These are phyloP conservation scores for Diaporthe sp. DNA, from an alignment of 2,329 filamentous ascomycete species.

Conservation along the genomic window DNA sequence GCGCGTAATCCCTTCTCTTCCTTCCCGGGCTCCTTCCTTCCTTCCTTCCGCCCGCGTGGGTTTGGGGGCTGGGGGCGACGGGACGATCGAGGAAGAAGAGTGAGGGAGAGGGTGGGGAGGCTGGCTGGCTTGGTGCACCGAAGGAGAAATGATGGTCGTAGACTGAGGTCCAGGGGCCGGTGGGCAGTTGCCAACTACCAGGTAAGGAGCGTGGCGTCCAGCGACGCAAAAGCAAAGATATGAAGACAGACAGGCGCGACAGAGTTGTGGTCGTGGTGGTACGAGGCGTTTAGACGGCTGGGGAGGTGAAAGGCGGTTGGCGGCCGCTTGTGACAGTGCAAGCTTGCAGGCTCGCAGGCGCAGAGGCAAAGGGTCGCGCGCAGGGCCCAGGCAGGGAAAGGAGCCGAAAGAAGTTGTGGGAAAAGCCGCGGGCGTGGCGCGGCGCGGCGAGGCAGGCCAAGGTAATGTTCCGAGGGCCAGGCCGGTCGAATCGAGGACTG, in stretches of 20 bases:
- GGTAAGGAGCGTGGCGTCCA: slow-evolving; percentile 16
- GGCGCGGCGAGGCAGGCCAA: slow-evolving; percentile 2
- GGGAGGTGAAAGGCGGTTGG: not conserved
- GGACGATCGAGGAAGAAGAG: slow-evolving; percentile 26
- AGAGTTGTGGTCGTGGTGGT: slow-evolving; percentile 4
- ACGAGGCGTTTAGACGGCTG: slow-evolving; percentile 14
- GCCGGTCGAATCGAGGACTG: slow-evolving; percentile 19
- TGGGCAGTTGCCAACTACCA: not conserved
- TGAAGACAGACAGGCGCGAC: not conserved
- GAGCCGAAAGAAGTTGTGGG: slow-evolving; percentile 22
- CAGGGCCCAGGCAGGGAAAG: slow-evolving; percentile 15
- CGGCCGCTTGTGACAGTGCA: slow-evolving; percentile 21
- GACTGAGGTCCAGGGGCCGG: slow-evolving; percentile 21
- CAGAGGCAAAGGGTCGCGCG: not conserved
- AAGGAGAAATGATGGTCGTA: slow-evolving; percentile 15
- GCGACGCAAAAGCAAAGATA: slow-evolving; percentile 11
- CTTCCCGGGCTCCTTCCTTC: not conserved
- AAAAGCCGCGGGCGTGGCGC: slow-evolving; percentile 9
- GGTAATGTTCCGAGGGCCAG: slow-evolving; percentile 25
- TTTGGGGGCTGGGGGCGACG: slow-evolving; percentile 36
- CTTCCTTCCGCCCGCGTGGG: slow-evolving; percentile 14
- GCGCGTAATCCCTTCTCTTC: slow-evolving; percentile 34
- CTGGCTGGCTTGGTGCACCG: slow-evolving; percentile 14
- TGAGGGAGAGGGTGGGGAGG: slow-evolving; percentile 24
- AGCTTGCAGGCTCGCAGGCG: not conserved